Conservation (phyloP, 257 asterid genomes). For the Solanum neorickii region DNA sequence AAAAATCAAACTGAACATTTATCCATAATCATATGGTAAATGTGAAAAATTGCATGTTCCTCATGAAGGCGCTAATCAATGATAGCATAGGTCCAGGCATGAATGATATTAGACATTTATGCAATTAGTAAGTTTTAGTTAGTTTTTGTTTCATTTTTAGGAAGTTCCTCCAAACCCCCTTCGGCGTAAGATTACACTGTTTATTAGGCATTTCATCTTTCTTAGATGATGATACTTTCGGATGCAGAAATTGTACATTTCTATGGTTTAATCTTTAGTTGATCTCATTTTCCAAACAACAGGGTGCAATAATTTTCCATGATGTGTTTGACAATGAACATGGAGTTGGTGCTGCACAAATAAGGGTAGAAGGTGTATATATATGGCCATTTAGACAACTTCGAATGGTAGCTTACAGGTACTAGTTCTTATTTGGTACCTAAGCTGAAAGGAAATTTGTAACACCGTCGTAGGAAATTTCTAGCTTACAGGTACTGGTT, state of each 20-base stretch:
- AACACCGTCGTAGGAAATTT: not conserved
- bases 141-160: not conserved
- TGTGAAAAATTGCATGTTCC: not conserved
- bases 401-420: constrained; percentile 95
- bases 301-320: constrained; percentile 91
- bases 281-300: not conserved
- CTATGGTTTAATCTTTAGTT: not conserved
- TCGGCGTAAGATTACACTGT: not conserved
- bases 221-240: not conserved
- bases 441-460: not conserved
- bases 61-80: not conserved
- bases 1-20: not conserved
- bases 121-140: not conserved
- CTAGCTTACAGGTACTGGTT: too few relatives aligned
- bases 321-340: constrained; percentile 78
- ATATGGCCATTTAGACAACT: constrained; percentile 99
- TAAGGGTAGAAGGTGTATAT: constrained; percentile 92
- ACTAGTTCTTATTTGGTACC: not conserved
- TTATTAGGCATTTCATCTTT: not conserved
- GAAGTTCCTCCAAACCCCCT: not conserved
- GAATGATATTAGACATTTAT: not conserved
- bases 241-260: not conserved
- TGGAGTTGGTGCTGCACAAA: constrained; percentile 59
- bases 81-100: not conserved
- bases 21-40: not conserved